A percentile compares a stretch with the other conserved stretches of the same genome.
Evolutionary conservation across 2,329 filamentous ascomycete genomes (phyloP).

Genomic region (Aspergillus glaucus): DNA sequence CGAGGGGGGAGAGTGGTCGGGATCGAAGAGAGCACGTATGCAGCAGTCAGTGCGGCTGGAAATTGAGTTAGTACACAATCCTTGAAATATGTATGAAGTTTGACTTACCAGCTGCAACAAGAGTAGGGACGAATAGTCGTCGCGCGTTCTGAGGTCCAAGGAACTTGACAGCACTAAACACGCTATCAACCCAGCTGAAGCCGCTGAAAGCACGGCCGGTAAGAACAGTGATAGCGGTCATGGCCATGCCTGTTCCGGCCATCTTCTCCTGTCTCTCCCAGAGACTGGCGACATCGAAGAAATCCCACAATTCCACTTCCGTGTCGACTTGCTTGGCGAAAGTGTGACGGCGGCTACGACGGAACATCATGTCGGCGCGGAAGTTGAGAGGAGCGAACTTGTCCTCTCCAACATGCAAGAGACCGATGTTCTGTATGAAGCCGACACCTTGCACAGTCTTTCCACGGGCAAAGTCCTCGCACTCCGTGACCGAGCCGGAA

Average conservation of each 20-base stretch:
- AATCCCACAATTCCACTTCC: constrained; percentile 83
- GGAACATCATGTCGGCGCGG: constrained; percentile 91
- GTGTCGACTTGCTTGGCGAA: constrained; percentile 81
- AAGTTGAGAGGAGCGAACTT: constrained; percentile 83
- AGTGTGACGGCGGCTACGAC: constrained; percentile 65
- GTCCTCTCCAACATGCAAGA: constrained; percentile 74
- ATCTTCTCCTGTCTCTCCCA: constrained; percentile 91
- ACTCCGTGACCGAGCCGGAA: constrained; percentile 66
- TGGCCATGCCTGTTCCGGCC: constrained; percentile 86
- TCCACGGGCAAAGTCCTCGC: constrained; percentile 77
- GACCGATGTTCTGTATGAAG: constrained; percentile 78
- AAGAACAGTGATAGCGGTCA: constrained; percentile 82
- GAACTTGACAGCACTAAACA: constrained; percentile 71
- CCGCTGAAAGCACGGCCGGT: constrained; percentile 76
- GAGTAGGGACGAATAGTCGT: constrained; percentile 70
- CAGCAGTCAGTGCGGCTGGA: constrained; percentile 64
- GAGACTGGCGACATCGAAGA: constrained; percentile 78
- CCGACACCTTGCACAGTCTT: constrained; percentile 76
- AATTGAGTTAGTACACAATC: constrained; percentile 26
- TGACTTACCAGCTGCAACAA: constrained; percentile 69
- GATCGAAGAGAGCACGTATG: constrained; percentile 80
- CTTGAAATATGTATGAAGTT: neutral
- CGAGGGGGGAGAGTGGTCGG: constrained; percentile 82
- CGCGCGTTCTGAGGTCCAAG: constrained; percentile 75
- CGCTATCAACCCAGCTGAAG: constrained; percentile 82